A percentile compares a stretch with the other conserved stretches of the same genome.
phyloP scores from a whole-genome alignment of 2,329 filamentous ascomycete species.

The Epichloe gansuensis region DNA sequence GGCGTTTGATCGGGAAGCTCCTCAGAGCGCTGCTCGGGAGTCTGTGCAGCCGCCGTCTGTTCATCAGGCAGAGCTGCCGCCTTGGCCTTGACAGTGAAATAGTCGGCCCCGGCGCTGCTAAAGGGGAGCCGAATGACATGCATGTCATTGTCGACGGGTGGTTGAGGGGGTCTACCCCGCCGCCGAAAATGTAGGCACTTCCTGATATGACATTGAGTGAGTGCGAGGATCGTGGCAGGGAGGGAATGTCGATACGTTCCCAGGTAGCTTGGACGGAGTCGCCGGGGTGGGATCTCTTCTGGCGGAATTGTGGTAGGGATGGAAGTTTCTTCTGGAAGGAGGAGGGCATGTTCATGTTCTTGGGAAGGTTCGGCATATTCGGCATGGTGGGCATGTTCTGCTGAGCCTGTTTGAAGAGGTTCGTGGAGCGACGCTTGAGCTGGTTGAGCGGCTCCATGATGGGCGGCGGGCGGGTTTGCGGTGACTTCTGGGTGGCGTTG shows the following conservation, averaged over 20 bases:
- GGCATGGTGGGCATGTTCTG: conserved; percentile 26
- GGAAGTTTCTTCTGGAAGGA: conserved; percentile 1
- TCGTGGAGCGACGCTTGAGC: conserved; percentile 43
- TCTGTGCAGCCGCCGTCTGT: conserved; percentile 6
- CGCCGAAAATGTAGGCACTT: conserved; percentile 60
- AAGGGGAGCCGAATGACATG: conserved; percentile 52
- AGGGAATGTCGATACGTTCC: conserved; percentile 42
- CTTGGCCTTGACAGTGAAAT: conserved; percentile 41
- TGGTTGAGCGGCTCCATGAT: conserved; percentile 41
- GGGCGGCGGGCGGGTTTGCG: background rate
- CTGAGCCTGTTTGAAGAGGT: conserved; percentile 38
- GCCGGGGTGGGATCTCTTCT: conserved; percentile 26
- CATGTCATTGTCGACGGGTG: conserved; percentile 59
- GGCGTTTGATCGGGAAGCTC: conserved; percentile 1
- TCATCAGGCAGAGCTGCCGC: conserved; percentile 18
- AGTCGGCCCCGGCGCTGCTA: conserved; percentile 45
- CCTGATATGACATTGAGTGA: conserved; percentile 47
- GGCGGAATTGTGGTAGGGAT: conserved; percentile 7
- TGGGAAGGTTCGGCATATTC: conserved; percentile 26
- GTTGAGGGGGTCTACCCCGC: conserved; percentile 53
- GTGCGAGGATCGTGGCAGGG: conserved; percentile 63
- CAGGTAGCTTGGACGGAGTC: conserved; percentile 34
- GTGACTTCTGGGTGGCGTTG: background rate
- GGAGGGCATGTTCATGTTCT: conserved; percentile 6
- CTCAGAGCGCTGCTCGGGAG: background rate